Conservation (phyloP, 108 stramenopile species). For the Nannochloropsis gaditana region DNA sequence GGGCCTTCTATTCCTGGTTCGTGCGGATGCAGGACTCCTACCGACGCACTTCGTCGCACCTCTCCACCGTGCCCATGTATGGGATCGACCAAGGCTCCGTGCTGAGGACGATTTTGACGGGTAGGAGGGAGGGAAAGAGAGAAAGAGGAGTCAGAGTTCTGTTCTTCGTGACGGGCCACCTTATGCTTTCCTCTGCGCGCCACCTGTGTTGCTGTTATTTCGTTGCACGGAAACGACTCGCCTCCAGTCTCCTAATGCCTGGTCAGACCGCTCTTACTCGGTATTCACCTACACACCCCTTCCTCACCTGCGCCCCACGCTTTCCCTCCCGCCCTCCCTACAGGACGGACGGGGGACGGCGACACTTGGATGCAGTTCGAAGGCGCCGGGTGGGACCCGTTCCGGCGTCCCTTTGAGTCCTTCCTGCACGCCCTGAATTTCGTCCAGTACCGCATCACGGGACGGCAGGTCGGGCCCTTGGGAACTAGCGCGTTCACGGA, state of each 20-base stretch:
- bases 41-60: neutral
- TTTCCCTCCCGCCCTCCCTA: neutral
- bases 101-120: slow-evolving; percentile 15
- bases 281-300: neutral
- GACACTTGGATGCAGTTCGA: slow-evolving; percentile 23
- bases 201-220: neutral
- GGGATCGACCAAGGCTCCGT: neutral
- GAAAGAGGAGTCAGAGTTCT: too few species aligned
- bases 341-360: neutral
- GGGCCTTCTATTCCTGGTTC: neutral
- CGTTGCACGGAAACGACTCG: neutral
- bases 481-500: neutral
- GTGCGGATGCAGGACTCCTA: neutral
- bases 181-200: too few species aligned
- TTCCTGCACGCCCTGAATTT: slow-evolving; percentile 9
- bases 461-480: slow-evolving; percentile 19
- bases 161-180: too few species aligned
- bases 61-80: neutral
- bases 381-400: neutral
- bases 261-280: neutral
- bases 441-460: neutral
- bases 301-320: neutral
- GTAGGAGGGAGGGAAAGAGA: neutral
- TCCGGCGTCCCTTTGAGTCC: neutral
- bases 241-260: too few species aligned